Base-by-base conservation (phyloP, 2,329 filamentous ascomycete genomes). In the Diaporthe sp. region DNA sequence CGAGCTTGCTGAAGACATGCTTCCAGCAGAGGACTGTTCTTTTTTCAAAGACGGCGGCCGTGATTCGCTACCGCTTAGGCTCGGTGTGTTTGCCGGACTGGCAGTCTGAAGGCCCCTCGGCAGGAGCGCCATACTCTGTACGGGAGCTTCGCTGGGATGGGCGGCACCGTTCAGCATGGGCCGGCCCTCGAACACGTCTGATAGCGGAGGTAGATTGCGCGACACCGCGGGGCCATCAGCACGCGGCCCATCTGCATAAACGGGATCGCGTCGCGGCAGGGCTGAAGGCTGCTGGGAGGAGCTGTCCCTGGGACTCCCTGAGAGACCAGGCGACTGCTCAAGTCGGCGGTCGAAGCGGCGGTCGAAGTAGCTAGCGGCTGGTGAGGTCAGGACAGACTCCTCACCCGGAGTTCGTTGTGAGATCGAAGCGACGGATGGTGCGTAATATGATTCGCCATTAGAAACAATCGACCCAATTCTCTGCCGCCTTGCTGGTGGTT, bases 381-480 rank as follows among this genome's bases (percentile, higher is more conserved):
- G 87, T 7, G 88, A 90, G 22, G 83, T 81, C 22, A 85, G 76
- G 25, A 60, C 45, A 0, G 81, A 72, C 1, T 88, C 88, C 25
- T 89, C 87, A 1, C 83, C 77, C 4, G 84, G 83, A 47, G 83
- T 81, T 6, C 81, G 80, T 25, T 84, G 81, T 4, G 83, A 81
- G 13, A 82, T 75, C 5, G 83, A 79, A 15, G 82, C 83, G 3
- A 84, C 78, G 4, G 82, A 82, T 3, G 84, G 81, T 0, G 87
- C 85, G 55, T 85, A 84, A 38, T 85, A 86, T 0, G 86, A 86
- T 55, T 88, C 87, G 1, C 84, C 81, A 19, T 84, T 80, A 0
- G 88, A 89, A 40, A 84, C 83, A 9, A 84, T 82, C 19, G 89
- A 90, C 57, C 84, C 84, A 57, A 89, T 80, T 60, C 88, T 84